Base-by-base conservation (phyloP, 768 basidiomycete species). In the Leccinum pellstonianum region DNA sequence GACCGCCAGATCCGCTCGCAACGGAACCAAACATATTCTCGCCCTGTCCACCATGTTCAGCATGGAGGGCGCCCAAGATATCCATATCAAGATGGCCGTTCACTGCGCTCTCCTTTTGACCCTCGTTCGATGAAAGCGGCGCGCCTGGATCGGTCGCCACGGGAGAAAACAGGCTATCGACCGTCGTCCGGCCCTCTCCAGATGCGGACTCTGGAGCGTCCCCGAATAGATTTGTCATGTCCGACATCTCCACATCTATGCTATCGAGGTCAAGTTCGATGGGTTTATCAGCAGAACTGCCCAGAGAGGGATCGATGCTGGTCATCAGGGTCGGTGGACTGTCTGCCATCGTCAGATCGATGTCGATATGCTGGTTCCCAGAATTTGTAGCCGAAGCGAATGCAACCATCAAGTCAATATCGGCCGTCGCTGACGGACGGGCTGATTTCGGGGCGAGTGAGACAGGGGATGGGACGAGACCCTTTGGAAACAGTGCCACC, bases 381-480 rank as follows among this genome's bases (percentile, higher is more conserved):
- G 33, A 71, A 60, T 52, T 72, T 63, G 57, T 72, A 63, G 57
- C 72, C 3, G 77, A 77, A 7, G 80, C 79, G 59, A 87, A 81
- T 41, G 86, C 82, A 3, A 84, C 84, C 80, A 91, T 85, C 29
- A 90, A 72, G 47, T 90, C 87, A 4, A 85, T 78, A 25, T 83
- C 79, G 55, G 86, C 81, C 52, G 68, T 65, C 19, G 86, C 85
- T 56, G 80, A 71, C 1, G 86, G 80, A 3, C 87, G 83, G 50
- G 88, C 88, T 5, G 91, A 90, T 67, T 85, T 88, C 2, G 91
- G 91, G 0, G 90, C 91, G 38, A 93, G 81, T 5, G 87, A 90
- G 33, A 93, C 91, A 7, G 91, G 91, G 6, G 90, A 92, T 2
- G 73, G 73, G 29, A 86, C 80, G 51, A 91, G 76, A 2, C 86